Conservation (phyloP, 148 eudicot genomes). For the Rhododendron ovatum region DNA sequence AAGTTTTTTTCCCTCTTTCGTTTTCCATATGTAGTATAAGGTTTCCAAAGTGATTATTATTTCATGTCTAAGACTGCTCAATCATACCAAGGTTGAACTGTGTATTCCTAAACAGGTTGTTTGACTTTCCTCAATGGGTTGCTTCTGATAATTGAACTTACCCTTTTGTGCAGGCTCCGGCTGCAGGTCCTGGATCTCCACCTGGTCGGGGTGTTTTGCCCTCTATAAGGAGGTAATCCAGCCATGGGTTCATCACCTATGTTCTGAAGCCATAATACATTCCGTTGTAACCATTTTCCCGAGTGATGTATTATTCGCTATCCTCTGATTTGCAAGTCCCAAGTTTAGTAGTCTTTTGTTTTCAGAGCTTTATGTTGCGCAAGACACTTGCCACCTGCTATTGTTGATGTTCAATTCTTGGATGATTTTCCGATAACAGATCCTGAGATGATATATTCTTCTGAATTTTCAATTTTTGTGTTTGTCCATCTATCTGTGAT, state of each 20-base stretch:
- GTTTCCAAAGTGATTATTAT: background rate
- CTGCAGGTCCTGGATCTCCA: slow-evolving; percentile 65
- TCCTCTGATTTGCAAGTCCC: background rate
- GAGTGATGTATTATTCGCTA: background rate
- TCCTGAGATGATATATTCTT: background rate
- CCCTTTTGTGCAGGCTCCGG: slow-evolving; percentile 51
- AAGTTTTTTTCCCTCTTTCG: slow-evolving; percentile 9
- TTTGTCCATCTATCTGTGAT: too few species aligned
- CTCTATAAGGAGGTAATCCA: slow-evolving; percentile 53
- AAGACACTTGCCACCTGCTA: background rate
- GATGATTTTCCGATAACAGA: background rate
- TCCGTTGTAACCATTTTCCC: background rate
- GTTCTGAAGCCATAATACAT: background rate
- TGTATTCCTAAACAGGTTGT: background rate
- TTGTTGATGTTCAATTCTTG: background rate
- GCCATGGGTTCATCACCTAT: background rate
- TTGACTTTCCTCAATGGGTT: background rate
- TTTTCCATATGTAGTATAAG: background rate
- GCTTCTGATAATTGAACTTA: background rate
- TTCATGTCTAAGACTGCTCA: background rate
- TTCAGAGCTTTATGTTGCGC: background rate
- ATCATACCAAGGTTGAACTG: background rate
- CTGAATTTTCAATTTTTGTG: too few species aligned
- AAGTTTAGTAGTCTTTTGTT: background rate
- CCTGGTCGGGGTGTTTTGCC: slow-evolving; percentile 69